A percentile compares a stretch with the other conserved stretches of the same genome.
These are phyloP conservation scores for Cardamine chenopodiifolia DNA, from an alignment of 345 rosid species.

Conservation along the genomic window DNA sequence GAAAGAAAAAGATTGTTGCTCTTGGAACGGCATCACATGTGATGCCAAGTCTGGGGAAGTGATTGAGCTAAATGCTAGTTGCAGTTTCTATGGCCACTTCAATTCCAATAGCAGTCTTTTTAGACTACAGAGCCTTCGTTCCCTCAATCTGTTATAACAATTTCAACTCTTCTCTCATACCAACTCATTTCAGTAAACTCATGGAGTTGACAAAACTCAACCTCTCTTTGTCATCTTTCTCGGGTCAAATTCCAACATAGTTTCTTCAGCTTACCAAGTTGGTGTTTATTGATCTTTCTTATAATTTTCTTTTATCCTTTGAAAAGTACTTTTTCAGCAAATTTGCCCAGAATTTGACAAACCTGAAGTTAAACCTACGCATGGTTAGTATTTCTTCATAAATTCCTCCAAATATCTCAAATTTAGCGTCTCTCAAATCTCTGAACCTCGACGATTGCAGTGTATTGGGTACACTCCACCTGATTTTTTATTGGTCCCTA, in stretches of 20 bases:
- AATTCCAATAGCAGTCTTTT: constrained; percentile 11
- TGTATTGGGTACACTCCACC: no score
- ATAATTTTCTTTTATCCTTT: background rate
- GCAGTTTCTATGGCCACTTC: background rate
- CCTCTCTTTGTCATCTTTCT: background rate
- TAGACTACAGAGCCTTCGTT: background rate
- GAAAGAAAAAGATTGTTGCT: constrained; percentile 22
- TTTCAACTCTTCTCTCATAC: constrained; percentile 4
- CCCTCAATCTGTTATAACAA: constrained; percentile 37
- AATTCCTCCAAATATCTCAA: constrained; percentile 9
- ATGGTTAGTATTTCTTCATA: constrained; percentile 15
- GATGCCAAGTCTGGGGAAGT: constrained; percentile 2
- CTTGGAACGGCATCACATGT: constrained; percentile 24
- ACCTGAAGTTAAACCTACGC: background rate
- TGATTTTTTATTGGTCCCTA: no score
- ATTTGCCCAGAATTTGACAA: background rate
- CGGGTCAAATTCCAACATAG: background rate
- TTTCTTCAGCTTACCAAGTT: constrained; percentile 2
- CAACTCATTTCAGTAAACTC: background rate
- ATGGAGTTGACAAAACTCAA: background rate
- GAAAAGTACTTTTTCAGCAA: background rate
- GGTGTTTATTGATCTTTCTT: constrained; percentile 27
- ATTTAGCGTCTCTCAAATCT: constrained; percentile 5
- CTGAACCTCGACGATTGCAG: background rate
- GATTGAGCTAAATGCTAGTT: background rate